These are phyloP conservation scores for Solanum gracilifrons DNA, from an alignment of 257 asterid genomes.

Conservation along the genomic window DNA sequence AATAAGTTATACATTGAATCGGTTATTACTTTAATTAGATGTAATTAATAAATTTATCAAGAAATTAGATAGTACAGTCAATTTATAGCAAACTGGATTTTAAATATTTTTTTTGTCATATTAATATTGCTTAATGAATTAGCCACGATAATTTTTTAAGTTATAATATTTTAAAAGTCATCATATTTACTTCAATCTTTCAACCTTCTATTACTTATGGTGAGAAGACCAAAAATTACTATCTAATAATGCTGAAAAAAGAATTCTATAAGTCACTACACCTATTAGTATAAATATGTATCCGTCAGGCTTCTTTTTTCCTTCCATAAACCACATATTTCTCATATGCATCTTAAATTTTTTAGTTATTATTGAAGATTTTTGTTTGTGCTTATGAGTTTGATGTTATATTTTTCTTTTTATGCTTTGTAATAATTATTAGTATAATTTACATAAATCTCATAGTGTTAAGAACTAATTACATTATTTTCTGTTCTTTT, in stretches of 20 bases:
- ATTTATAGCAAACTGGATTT: background rate
- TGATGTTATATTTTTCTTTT: background rate
- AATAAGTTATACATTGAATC: background rate
- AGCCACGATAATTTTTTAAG: no score
- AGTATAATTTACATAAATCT: no score
- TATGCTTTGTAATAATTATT: background rate
- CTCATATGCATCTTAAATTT: background rate
- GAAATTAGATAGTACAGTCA: background rate
- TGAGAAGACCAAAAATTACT: background rate
- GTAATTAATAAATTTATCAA: no score
- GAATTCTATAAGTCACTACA: background rate
- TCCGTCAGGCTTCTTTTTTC: background rate
- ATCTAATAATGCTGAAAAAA: background rate
- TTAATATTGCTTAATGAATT: background rate
- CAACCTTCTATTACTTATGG: background rate
- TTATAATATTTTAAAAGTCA: background rate
- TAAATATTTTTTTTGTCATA: background rate
- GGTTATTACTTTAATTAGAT: no score
- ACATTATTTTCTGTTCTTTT: no score
- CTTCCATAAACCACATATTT: no score
- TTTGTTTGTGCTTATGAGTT: background rate
- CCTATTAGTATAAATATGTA: background rate
- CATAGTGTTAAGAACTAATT: no score
- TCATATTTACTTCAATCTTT: background rate
- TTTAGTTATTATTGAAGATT: background rate